phyloP scores from a whole-genome alignment of 1,284 basidiomycete genomes.

The Grifola frondosa region DNA sequence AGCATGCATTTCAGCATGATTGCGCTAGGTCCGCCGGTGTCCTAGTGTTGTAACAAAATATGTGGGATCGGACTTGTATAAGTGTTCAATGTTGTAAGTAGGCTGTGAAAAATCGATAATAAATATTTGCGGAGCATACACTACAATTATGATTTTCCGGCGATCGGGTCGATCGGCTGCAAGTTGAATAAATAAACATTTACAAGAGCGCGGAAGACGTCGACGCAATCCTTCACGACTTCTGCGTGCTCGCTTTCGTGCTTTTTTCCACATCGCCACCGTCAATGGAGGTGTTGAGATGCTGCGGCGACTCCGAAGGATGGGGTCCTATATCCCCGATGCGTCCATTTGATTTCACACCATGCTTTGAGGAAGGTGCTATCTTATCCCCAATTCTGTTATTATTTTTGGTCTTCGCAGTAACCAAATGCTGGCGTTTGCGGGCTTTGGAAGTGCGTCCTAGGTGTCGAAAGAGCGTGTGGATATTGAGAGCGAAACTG shows the following conservation, averaged over 20 bases:
- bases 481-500: slow-evolving; percentile 58
- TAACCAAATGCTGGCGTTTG: slow-evolving; percentile 38
- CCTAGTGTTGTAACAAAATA: too few relatives aligned
- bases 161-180: too few relatives aligned
- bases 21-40: too few relatives aligned
- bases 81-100: too few relatives aligned
- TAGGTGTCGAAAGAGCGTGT: slow-evolving; percentile 39
- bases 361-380: slow-evolving; percentile 82
- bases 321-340: slow-evolving; percentile 61
- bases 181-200: too few relatives aligned
- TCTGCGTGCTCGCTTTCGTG: slow-evolving; percentile 30
- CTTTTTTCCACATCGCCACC: slow-evolving; percentile 16
- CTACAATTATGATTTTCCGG: too few relatives aligned
- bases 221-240: slow-evolving; percentile 28
- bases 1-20: slow-evolving; percentile 58
- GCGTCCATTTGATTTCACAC: slow-evolving; percentile 77
- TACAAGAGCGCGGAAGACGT: too few relatives aligned
- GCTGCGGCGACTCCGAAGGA: slow-evolving; percentile 53
- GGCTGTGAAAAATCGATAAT: too few relatives aligned
- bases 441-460: slow-evolving; percentile 25
- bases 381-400: slow-evolving; percentile 55
- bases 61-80: too few relatives aligned
- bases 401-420: slow-evolving; percentile 44
- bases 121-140: too few relatives aligned
- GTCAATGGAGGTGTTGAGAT: slow-evolving; percentile 28